Percentiles rank a stretch among this genome's conserved stretches.
phyloP scores from a whole-genome alignment of 495 filamentous ascomycete genomes.

The Lophium mytilinum region DNA sequence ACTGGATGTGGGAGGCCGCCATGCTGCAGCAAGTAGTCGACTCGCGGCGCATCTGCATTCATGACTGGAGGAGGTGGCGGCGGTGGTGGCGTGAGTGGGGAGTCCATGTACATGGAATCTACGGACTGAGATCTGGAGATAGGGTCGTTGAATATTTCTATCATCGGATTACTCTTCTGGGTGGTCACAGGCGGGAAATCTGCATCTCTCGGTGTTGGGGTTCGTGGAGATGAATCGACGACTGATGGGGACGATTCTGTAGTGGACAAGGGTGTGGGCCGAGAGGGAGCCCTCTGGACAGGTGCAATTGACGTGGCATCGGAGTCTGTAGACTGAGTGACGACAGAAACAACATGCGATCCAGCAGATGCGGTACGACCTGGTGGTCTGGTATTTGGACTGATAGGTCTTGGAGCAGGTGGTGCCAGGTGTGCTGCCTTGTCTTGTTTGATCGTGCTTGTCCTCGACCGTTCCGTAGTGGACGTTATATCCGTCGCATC shows the following conservation, averaged over 20 bases:
- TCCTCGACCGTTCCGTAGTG: constrained; percentile 6
- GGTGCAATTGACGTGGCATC: constrained; percentile 61
- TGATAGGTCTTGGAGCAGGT: constrained; percentile 1
- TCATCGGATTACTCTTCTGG: constrained; percentile 21
- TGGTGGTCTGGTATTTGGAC: constrained; percentile 11
- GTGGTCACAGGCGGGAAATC: constrained; percentile 36
- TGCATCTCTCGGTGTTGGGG: constrained; percentile 44
- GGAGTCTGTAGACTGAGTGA: constrained; percentile 48
- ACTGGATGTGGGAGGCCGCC: constrained; percentile 65
- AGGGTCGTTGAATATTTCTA: constrained; percentile 25
- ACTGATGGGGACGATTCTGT: constrained; percentile 31
- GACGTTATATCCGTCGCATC: constrained; percentile 24
- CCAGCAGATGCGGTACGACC: constrained; percentile 8
- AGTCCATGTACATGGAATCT: constrained; percentile 3
- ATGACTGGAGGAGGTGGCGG: constrained; percentile 70
- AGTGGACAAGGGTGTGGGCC: constrained; percentile 32
- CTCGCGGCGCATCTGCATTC: constrained; percentile 62
- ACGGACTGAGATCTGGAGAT: constrained; percentile 14
- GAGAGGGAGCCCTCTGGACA: constrained; percentile 45
- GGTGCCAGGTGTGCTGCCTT: constrained; percentile 5
- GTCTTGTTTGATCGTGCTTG: constrained; percentile 15
- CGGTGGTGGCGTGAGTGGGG: constrained; percentile 41
- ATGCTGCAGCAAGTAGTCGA: constrained; percentile 84
- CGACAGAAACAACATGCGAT: constrained; percentile 22
- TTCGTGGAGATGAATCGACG: constrained; percentile 48